Percentiles rank a stretch among this genome's conserved stretches.
These are phyloP conservation scores for Apiospora aurea DNA, from an alignment of 2,329 filamentous ascomycete species.

Conservation along the genomic window DNA sequence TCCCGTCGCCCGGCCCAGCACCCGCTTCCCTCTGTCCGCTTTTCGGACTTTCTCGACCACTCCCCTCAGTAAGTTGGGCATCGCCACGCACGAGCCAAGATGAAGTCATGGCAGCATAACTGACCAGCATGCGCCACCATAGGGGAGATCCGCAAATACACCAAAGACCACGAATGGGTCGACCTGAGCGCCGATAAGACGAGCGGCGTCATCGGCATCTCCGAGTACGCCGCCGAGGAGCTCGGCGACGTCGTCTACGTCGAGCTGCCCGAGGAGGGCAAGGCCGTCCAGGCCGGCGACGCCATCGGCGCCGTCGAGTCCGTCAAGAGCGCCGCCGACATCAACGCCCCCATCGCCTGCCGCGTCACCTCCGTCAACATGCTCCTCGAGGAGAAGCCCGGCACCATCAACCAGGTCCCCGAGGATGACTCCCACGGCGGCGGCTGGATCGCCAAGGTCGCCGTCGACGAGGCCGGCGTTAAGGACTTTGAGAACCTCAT, in stretches of 20 bases:
- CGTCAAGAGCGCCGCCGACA: constrained; percentile 98
- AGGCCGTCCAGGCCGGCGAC: constrained; percentile 77
- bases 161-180: constrained; percentile 98
- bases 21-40: constrained; percentile 47
- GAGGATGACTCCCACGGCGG: constrained; percentile 78
- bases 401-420: constrained; percentile 86
- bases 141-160: constrained; percentile 83
- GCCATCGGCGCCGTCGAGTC: constrained; percentile 95
- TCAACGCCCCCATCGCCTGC: constrained; percentile 86
- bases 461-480: constrained; percentile 70
- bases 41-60: constrained; percentile 56
- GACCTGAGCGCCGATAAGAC: constrained; percentile 84
- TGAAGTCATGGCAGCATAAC: constrained; percentile 29
- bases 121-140: constrained; percentile 38
- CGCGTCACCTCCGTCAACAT: constrained; percentile 78
- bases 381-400: constrained; percentile 82
- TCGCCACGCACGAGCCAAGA: constrained; percentile 19
- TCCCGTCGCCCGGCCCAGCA: constrained; percentile 42
- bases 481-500: constrained; percentile 79
- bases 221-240: constrained; percentile 86
- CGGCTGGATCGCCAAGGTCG: constrained; percentile 92
- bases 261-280: constrained; percentile 80
- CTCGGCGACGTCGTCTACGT: constrained; percentile 98
- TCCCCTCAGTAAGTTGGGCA: constrained; percentile 47
- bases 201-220: constrained; percentile 84